A percentile compares a stretch with the other conserved stretches of the same genome.
phyloP scores from a whole-genome alignment of 345 rosid species.

The Syzygium jambos region DNA sequence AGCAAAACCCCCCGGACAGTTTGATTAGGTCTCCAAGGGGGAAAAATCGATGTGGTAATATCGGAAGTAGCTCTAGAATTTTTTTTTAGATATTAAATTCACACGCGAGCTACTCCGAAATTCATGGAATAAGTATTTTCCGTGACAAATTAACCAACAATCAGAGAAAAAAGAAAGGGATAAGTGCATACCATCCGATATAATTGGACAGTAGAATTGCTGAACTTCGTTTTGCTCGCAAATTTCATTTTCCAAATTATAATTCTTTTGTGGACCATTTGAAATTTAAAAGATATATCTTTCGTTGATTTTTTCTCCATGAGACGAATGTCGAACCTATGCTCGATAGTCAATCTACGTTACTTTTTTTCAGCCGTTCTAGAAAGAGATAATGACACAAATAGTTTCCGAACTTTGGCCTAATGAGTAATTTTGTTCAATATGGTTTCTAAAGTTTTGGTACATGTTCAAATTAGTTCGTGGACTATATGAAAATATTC shows the following conservation, averaged over 20 bases:
- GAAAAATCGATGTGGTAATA: not conserved
- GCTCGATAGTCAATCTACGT: not conserved
- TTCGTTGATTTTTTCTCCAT: not conserved
- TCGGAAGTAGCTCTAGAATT: not conserved
- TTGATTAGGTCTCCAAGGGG: not conserved
- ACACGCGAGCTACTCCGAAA: not conserved
- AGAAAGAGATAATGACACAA: too few relatives aligned
- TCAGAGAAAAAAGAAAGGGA: not conserved
- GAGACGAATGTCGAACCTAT: not conserved
- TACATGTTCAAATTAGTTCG: too few relatives aligned
- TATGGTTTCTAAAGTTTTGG: too few relatives aligned
- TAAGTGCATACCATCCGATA: not conserved
- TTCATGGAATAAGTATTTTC: not conserved
- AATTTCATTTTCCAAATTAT: not conserved
- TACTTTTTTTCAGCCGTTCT: not conserved
- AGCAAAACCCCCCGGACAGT: not conserved
- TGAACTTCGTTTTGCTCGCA: not conserved
- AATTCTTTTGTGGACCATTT: fast-evolving
- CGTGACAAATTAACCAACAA: not conserved
- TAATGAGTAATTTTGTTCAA: too few relatives aligned
- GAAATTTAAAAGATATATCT: not conserved
- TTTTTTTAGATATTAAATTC: not conserved
- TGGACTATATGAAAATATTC: too few relatives aligned
- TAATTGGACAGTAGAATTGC: not conserved
- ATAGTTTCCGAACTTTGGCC: too few relatives aligned